A percentile compares a stretch with the other conserved stretches of the same genome.
These are phyloP conservation scores for Tuber magnatum DNA, from an alignment of 495 filamentous ascomycete genomes.

Conservation along the genomic window DNA sequence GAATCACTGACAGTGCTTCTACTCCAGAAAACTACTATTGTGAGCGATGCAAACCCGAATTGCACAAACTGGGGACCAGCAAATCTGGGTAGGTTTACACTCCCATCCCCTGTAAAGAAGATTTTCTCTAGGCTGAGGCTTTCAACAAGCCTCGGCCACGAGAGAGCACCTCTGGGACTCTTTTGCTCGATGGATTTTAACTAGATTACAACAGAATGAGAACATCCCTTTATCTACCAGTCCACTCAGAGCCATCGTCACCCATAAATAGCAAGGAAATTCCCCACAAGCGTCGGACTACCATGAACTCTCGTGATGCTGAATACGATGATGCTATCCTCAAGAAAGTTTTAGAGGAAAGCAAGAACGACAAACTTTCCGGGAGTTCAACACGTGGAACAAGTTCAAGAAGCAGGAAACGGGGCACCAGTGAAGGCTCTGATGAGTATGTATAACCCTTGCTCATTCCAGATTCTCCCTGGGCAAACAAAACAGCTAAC, in stretches of 20 bases:
- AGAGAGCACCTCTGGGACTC: not conserved
- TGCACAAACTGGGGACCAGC: constrained; percentile 73
- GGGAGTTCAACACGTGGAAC: constrained; percentile 42
- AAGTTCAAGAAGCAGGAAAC: constrained; percentile 61
- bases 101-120: not conserved
- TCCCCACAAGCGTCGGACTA: constrained; percentile 70
- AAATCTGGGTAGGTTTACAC: constrained; percentile 71
- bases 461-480: constrained; percentile 25
- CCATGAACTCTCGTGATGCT: constrained; percentile 94
- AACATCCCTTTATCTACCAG: constrained; percentile 64
- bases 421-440: constrained; percentile 73
- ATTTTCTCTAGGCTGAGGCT: not conserved
- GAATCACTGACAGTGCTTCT: constrained; percentile 84
- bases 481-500: constrained; percentile 26
- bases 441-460: constrained; percentile 65
- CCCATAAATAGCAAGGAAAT: constrained; percentile 34
- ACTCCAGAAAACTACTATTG: constrained; percentile 97
- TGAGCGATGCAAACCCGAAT: constrained; percentile 83
- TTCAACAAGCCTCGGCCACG: not conserved
- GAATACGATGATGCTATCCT: constrained; percentile 91
- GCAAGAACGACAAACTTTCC: constrained; percentile 60
- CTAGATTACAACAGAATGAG: constrained; percentile 49
- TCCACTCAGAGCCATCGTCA: constrained; percentile 42
- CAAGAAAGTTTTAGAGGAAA: constrained; percentile 85
- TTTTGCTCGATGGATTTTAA: constrained; percentile 23